phyloP scores from a whole-genome alignment of 2,329 filamentous ascomycete species.

The Cladosporium sp. region DNA sequence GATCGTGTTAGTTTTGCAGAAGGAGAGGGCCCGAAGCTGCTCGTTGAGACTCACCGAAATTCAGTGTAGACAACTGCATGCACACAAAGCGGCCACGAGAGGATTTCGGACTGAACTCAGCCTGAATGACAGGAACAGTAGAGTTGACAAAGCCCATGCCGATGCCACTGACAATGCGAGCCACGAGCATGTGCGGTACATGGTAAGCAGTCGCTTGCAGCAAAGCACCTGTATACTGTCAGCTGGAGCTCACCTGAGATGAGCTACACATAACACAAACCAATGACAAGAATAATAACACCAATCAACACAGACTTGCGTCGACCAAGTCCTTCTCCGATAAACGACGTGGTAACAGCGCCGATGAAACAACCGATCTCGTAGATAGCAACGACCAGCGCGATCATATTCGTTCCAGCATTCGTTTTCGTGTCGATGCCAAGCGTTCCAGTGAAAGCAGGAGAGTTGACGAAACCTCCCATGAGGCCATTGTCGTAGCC shows the following conservation, averaged over 20 bases:
- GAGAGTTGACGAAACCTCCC: conserved; percentile 43
- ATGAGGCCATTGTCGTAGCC: conserved; percentile 51
- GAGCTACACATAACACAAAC: not conserved
- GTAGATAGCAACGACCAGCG: conserved; percentile 51
- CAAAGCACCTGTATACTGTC: conserved; percentile 36
- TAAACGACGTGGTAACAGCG: not conserved
- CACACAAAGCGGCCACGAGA: conserved; percentile 44
- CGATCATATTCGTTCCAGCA: conserved; percentile 26
- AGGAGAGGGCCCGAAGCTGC: not conserved
- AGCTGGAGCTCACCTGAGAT: not conserved
- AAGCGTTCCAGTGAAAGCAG: conserved; percentile 46
- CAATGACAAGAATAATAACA: conserved; percentile 44
- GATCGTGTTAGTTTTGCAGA: not conserved
- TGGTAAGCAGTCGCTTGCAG: conserved; percentile 45
- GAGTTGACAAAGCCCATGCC: conserved; percentile 49
- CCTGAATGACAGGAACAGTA: conserved; percentile 47
- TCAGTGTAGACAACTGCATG: conserved; percentile 50
- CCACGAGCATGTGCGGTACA: conserved; percentile 45
- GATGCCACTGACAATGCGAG: conserved; percentile 46
- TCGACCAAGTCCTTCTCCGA: not conserved
- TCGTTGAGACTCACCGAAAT: conserved; percentile 37
- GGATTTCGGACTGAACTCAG: conserved; percentile 42
- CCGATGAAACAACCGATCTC: conserved; percentile 49
- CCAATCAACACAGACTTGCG: conserved; percentile 40
- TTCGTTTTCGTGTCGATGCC: conserved; percentile 40